Percentiles rank a stretch among this genome's conserved stretches.
phyloP scores from a whole-genome alignment of 2,329 filamentous ascomycete genomes.

The Penicillium sp. region DNA sequence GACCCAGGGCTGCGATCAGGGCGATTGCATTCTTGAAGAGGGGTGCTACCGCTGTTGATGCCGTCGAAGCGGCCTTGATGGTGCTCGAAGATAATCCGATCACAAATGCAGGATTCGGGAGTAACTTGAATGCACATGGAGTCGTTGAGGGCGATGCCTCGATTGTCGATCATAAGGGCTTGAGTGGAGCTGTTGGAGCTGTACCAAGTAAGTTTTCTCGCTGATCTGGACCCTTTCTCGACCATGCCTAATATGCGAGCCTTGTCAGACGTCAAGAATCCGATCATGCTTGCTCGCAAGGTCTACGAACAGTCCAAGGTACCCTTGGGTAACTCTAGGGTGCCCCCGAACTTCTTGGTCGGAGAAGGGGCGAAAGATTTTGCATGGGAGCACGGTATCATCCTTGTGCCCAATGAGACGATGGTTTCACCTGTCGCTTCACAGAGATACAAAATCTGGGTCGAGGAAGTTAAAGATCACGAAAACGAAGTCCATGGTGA shows the following conservation, averaged over 20 bases:
- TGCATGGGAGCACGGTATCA: slow-evolving; percentile 72
- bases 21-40: slow-evolving; percentile 76
- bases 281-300: slow-evolving; percentile 78
- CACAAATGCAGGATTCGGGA: slow-evolving; percentile 94
- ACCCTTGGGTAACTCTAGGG: slow-evolving; percentile 76
- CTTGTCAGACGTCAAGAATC: slow-evolving; percentile 66
- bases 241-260: slow-evolving; percentile 6
- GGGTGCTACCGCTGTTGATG: slow-evolving; percentile 78
- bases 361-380: slow-evolving; percentile 83
- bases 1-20: slow-evolving; percentile 68
- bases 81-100: slow-evolving; percentile 90
- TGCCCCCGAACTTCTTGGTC: slow-evolving; percentile 88
- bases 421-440: slow-evolving; percentile 76
- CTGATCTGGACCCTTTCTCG: slow-evolving; percentile 20
- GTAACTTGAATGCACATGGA: slow-evolving; percentile 87
- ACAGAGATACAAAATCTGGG: slow-evolving; percentile 78
- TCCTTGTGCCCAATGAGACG: slow-evolving; percentile 66
- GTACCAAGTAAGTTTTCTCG: slow-evolving; percentile 65
- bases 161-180: slow-evolving; percentile 82
- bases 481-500: slow-evolving; percentile 49
- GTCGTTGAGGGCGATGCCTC: slow-evolving; percentile 93
- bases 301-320: slow-evolving; percentile 74
- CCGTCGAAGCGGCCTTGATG: slow-evolving; percentile 83
- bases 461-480: slow-evolving; percentile 39
- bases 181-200: slow-evolving; percentile 89